A percentile compares a stretch with the other conserved stretches of the same genome.
Conservation (phyloP, 2,329 filamentous ascomycete genomes). For the Alternaria sp. region DNA sequence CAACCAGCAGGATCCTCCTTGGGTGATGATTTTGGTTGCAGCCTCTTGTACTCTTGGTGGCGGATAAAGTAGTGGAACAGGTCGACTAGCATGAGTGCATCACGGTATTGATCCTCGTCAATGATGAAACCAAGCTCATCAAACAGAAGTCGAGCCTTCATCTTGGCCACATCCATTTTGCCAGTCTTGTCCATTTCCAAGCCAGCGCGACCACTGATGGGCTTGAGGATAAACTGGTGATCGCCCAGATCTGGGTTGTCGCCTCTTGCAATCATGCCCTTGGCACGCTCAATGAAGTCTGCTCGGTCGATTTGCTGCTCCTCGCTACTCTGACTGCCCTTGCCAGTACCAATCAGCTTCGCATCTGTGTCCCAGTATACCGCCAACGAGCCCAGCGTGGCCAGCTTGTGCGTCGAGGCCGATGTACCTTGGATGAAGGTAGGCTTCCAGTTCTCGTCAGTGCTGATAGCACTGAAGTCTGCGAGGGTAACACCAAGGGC, state of each 20-base stretch:
- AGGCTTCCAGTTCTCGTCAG: conserved; percentile 92
- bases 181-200: conserved; percentile 95
- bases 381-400: conserved; percentile 86
- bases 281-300: conserved; percentile 80
- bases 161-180: conserved; percentile 78
- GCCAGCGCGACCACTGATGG: conserved; percentile 93
- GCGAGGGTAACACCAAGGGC: conserved; percentile 90
- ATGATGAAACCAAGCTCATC: conserved; percentile 98
- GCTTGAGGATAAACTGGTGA: conserved; percentile 95
- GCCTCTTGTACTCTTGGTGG: conserved; percentile 95
- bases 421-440: conserved; percentile 93
- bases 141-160: conserved; percentile 91
- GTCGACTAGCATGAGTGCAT: conserved; percentile 97
- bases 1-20: conserved; percentile 93
- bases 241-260: conserved; percentile 65
- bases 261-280: conserved; percentile 78
- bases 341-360: conserved; percentile 80
- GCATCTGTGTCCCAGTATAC: conserved; percentile 99
- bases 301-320: conserved; percentile 72
- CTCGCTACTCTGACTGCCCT: conserved; percentile 71
- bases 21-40: conserved; percentile 84
- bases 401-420: conserved; percentile 89
- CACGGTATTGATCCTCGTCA: conserved; percentile 96
- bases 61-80: conserved; percentile 98
- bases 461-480: conserved; percentile 97